A percentile compares a stretch with the other conserved stretches of the same genome.
phyloP scores from a whole-genome alignment of 2,329 filamentous ascomycete species.

The Colletotrichum sp. region DNA sequence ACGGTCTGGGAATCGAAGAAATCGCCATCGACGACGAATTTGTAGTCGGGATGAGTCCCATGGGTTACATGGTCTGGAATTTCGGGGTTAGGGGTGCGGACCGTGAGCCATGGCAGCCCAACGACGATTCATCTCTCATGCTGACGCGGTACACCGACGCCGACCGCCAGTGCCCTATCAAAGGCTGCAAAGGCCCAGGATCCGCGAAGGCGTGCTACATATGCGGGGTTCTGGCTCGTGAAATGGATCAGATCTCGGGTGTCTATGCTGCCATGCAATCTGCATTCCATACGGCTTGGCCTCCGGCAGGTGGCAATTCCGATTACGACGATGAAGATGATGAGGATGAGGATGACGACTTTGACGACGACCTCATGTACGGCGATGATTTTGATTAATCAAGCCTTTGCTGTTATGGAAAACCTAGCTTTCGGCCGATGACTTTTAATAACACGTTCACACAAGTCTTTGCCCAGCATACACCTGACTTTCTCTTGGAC shows the following conservation, averaged over 20 bases:
- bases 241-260: no score
- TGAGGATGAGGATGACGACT: not conserved
- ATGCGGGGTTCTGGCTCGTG: not conserved
- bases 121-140: not conserved
- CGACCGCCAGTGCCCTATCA: not conserved
- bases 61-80: not conserved
- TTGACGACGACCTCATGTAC: not conserved
- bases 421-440: no score
- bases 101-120: not conserved
- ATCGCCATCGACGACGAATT: constrained; percentile 3
- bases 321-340: not conserved
- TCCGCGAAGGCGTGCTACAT: not conserved
- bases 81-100: not conserved
- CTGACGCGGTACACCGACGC: not conserved
- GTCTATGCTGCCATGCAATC: not conserved
- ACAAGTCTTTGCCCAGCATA: no score
- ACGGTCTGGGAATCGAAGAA: not conserved
- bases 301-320: not conserved
- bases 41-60: not conserved
- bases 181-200: not conserved
- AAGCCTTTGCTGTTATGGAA: fast-evolving
- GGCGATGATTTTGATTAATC: not conserved
- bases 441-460: fast-evolving
- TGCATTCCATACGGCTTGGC: not conserved
- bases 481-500: no score